Evolutionary conservation across 2,329 filamentous ascomycete species (phyloP).

Genomic region (Trichoderma sp.): DNA sequence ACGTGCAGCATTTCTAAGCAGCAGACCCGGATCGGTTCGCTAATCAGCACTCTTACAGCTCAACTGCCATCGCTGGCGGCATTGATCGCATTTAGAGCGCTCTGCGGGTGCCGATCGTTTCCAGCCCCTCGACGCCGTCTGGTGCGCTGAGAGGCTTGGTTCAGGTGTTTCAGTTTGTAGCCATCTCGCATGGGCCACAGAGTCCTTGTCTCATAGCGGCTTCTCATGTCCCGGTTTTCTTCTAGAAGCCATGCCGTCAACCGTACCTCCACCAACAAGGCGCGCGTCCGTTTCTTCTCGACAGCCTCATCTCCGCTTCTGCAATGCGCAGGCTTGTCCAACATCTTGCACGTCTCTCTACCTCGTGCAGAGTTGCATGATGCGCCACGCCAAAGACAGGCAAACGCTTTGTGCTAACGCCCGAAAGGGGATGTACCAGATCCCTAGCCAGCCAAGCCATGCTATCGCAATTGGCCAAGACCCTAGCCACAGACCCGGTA

Average conservation of each 20-base stretch:
- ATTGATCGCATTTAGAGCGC: not conserved
- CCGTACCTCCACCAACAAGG: not conserved
- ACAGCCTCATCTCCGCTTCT: not conserved
- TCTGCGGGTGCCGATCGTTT: not conserved
- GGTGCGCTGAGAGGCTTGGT: not conserved
- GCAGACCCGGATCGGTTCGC: not conserved
- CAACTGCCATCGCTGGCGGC: not conserved
- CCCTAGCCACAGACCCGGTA: slow-evolving; percentile 17
- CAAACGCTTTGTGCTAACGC: slow-evolving; percentile 24
- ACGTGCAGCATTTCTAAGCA: not conserved
- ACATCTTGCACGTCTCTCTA: not conserved
- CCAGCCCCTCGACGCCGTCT: not conserved
- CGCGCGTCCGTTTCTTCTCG: not conserved
- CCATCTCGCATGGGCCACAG: not conserved
- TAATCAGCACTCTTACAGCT: slow-evolving; percentile 3
- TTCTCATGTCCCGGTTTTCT: not conserved
- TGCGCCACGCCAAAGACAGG: slow-evolving; percentile 26
- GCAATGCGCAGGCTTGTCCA: not conserved
- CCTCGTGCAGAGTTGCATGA: slow-evolving; percentile 8
- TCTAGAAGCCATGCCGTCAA: not conserved
- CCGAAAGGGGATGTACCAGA: slow-evolving; percentile 20
- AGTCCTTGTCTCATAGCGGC: not conserved
- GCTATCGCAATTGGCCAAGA: slow-evolving; percentile 13
- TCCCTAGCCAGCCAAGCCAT: slow-evolving; percentile 7
- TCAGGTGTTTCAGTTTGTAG: not conserved